Evolutionary conservation across 1,284 basidiomycete species (phyloP).

Genomic region (Leccinum fuscescens): DNA sequence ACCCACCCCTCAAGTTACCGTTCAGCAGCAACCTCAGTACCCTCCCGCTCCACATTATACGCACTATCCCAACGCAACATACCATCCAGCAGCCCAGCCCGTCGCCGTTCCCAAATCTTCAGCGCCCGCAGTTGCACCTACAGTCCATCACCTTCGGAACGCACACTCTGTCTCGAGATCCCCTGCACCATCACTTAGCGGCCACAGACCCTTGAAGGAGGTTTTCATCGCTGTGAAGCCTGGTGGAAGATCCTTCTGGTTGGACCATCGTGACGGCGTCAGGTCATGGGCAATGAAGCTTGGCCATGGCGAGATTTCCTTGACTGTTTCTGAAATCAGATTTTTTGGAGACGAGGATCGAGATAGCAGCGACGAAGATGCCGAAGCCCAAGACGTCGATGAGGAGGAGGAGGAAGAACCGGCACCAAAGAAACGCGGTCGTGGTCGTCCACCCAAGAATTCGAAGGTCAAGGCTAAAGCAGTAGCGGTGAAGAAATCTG

Average conservation of each 20-base stretch:
- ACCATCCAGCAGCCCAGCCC: conserved; percentile 35
- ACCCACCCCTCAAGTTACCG: conserved; percentile 31
- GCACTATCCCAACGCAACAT: conserved; percentile 49
- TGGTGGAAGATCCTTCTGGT: conserved; percentile 50
- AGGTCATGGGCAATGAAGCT: conserved; percentile 66
- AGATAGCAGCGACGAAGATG: conserved; percentile 49
- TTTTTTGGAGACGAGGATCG: conserved; percentile 49
- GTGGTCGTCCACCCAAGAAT: conserved; percentile 33
- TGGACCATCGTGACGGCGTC: conserved; percentile 64
- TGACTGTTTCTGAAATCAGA: conserved; percentile 52
- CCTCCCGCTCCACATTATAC: conserved; percentile 25
- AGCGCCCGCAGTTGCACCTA: conserved; percentile 11
- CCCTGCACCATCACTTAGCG: conserved; percentile 42
- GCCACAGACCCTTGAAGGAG: conserved; percentile 47
- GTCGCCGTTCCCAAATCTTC: conserved; percentile 23
- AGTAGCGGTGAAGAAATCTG: conserved; percentile 23
- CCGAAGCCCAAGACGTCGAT: conserved; percentile 33
- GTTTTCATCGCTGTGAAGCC: conserved; percentile 56
- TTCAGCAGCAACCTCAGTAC: conserved; percentile 31
- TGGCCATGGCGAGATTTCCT: conserved; percentile 47
- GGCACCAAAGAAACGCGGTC: conserved; percentile 37
- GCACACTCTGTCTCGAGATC: conserved; percentile 41
- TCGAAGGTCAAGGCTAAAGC: conserved; percentile 36
- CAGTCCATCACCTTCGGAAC: conserved; percentile 19
- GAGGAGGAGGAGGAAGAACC: conserved; percentile 44